These are phyloP conservation scores for Pistacia integerrima DNA, from an alignment of 345 rosid species.

Conservation along the genomic window DNA sequence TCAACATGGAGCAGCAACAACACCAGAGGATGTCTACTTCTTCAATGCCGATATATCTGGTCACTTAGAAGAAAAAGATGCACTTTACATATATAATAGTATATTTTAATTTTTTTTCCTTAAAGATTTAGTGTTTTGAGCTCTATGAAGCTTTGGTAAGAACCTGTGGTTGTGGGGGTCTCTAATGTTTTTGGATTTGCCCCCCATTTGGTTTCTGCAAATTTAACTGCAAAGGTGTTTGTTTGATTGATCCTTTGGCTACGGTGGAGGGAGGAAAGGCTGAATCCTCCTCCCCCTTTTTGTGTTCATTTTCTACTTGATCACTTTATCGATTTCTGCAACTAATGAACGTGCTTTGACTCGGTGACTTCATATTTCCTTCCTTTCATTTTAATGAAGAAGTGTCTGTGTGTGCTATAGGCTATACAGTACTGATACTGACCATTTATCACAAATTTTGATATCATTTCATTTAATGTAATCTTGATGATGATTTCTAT, in stretches of 20 bases:
- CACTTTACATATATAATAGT: not conserved
- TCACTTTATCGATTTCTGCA: not conserved
- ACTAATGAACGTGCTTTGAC: slow-evolving; percentile 6
- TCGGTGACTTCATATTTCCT: not conserved
- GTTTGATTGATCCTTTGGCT: not conserved
- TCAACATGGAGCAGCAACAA: slow-evolving; percentile 58
- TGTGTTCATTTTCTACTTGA: not conserved
- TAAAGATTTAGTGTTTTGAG: not conserved
- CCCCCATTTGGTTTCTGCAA: not conserved
- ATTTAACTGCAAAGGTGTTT: not conserved
- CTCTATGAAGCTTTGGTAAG: not conserved
- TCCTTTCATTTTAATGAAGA: not conserved
- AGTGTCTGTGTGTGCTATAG: too few species aligned
- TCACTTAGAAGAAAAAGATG: slow-evolving; percentile 36
- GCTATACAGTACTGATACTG: too few species aligned
- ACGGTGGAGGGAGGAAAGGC: not conserved
- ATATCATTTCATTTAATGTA: too few species aligned
- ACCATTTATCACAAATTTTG: too few species aligned
- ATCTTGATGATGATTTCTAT: too few species aligned
- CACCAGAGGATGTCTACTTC: slow-evolving; percentile 60
- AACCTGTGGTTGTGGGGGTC: not conserved
- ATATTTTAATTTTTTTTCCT: not conserved
- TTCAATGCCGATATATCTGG: slow-evolving; percentile 62
- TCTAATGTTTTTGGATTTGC: slow-evolving; percentile 1
- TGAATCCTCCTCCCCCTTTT: not conserved